Base-by-base conservation (phyloP, 1,284 basidiomycete species). In the Pseudozyma thailandica region DNA sequence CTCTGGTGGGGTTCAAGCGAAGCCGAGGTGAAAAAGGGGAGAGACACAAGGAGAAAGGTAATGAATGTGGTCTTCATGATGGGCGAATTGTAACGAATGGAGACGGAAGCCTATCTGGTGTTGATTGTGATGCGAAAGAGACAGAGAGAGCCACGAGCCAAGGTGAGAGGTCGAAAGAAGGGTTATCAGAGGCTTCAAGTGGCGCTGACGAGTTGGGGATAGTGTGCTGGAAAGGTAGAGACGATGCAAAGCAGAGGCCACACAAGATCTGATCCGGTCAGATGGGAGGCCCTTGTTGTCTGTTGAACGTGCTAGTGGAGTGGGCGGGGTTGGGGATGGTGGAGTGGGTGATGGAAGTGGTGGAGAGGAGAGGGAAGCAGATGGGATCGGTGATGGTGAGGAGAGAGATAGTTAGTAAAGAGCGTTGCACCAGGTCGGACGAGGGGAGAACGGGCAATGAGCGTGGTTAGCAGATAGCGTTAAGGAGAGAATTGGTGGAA, bases 11-110 rank as follows among this genome's bases (percentile, higher is more conserved):
- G 43, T 26, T 70, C 66, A 25, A 64, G 50, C 15, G 56, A 56
- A 16, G 66, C 66, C n/a, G 49, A 44, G 21, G 66, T 35, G 45
- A 70, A 38, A 26, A 70, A 42, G 4, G 66, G 66, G 13, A 70
- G 47, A 13, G 52, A 45, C 31, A 59, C 60, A 18, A 70, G 28
- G 27, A 64, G 49, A 30, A 70, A 46, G 16, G 66, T 41, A 33
- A 70, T 44, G 52, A 70, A 64, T 3, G 59, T 49, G 49, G 42
- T 31, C 53, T 57, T 70, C 66, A 70, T 70, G 28, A 23, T 47
- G 47, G 20, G 30, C 15, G 18, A 10, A 41, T 39, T 5, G 30
- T 18, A 20, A 6, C 20, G 18, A 28, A 26, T 23, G 23, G n/a
- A 27, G 26, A 16, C 21, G 39, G 39, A 41, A 41, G 20, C 20